Conservation (phyloP, 2,329 filamentous ascomycete species). For the Chalaropsis ovoidea region DNA sequence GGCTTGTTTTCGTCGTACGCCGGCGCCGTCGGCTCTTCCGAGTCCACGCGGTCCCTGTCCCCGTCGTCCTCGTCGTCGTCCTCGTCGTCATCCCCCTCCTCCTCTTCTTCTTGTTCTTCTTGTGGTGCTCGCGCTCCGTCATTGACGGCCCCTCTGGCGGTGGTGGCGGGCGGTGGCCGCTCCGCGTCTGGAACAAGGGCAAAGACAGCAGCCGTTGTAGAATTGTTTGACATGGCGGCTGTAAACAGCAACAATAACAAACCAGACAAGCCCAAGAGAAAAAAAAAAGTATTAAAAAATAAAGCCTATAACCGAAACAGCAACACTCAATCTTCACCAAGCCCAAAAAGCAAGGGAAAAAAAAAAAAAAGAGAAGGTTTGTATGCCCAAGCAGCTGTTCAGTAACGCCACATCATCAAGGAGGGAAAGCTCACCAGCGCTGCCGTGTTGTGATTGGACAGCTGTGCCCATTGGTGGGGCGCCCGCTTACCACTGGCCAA, state of each 20-base stretch:
- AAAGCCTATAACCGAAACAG: no score
- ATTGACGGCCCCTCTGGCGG: no score
- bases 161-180: background rate
- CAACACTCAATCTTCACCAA: no score
- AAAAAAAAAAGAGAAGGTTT: background rate
- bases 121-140: no score
- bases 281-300: background rate
- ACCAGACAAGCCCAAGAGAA: background rate
- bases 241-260: background rate
- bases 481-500: background rate
- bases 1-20: background rate
- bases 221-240: background rate
- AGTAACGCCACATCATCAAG: constrained; percentile 5
- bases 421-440: background rate
- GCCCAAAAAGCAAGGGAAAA: background rate
- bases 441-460: no score
- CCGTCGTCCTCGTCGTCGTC: no score
- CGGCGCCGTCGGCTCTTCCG: no score
- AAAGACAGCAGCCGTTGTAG: background rate
- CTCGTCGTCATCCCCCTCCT: no score
- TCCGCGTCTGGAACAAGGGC: background rate
- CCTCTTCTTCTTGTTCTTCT: no score
- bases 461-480: background rate
- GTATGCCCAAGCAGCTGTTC: background rate
- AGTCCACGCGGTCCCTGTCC: no score